Evolutionary conservation across 2,329 filamentous ascomycete species (phyloP).

Genomic region (Exophiala spinifera): DNA sequence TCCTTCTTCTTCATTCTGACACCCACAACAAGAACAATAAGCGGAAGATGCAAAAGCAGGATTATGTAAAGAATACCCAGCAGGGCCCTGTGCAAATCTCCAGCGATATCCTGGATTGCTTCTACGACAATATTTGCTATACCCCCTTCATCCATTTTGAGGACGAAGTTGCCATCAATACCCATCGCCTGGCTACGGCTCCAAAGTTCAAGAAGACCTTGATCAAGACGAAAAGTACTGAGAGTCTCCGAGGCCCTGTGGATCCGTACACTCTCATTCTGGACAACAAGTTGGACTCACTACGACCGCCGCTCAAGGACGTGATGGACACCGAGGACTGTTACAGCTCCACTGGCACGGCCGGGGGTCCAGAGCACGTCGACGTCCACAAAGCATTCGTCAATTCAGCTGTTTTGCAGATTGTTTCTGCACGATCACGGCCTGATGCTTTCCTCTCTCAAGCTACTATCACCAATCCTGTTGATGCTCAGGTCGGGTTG

Average conservation of each 20-base stretch:
- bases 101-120: constrained; percentile 88
- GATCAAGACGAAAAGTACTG: constrained; percentile 62
- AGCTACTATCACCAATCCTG: constrained; percentile 76
- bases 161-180: constrained; percentile 78
- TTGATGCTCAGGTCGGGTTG: constrained; percentile 83
- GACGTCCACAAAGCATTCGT: constrained; percentile 86
- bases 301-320: constrained; percentile 86
- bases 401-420: constrained; percentile 86
- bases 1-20: constrained; percentile 93
- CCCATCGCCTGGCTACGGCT: constrained; percentile 63
- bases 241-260: constrained; percentile 76
- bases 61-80: constrained; percentile 92
- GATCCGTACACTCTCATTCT: constrained; percentile 94
- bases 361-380: constrained; percentile 70
- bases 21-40: constrained; percentile 99
- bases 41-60: constrained; percentile 93
- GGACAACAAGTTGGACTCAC: constrained; percentile 76
- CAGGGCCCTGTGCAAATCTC: constrained; percentile 75
- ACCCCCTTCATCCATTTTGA: constrained; percentile 98
- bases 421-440: constrained; percentile 86
- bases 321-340: constrained; percentile 88
- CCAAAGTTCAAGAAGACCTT: constrained; percentile 70
- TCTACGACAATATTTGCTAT: constrained; percentile 98
- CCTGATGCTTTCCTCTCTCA: constrained; percentile 94
- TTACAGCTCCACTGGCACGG: constrained; percentile 81